phyloP scores from a whole-genome alignment of 495 filamentous ascomycete genomes.

The Hypoxylon rickii region DNA sequence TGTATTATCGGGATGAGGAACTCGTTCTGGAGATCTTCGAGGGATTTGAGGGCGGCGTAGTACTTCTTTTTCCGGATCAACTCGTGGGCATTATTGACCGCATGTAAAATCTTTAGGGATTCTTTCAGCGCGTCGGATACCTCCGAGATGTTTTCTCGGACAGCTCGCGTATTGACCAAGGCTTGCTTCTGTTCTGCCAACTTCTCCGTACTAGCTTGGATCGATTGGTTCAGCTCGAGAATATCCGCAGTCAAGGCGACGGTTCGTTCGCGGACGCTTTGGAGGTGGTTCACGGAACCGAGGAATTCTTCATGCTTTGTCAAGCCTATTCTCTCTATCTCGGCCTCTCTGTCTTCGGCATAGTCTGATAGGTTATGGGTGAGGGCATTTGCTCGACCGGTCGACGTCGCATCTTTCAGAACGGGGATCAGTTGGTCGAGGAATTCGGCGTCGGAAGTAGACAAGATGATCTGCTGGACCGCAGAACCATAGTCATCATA shows the following conservation, averaged over 20 bases:
- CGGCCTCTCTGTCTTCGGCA: slow-evolving; percentile 80
- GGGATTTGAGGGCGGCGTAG: slow-evolving; percentile 88
- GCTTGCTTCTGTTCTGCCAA: slow-evolving; percentile 93
- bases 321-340: slow-evolving; percentile 94
- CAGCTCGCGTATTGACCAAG: slow-evolving; percentile 84
- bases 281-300: slow-evolving; percentile 86
- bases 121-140: slow-evolving; percentile 86
- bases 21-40: slow-evolving; percentile 96
- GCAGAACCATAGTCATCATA: slow-evolving; percentile 61
- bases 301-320: slow-evolving; percentile 97
- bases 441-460: slow-evolving; percentile 89
- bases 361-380: slow-evolving; percentile 78
- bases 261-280: slow-evolving; percentile 86
- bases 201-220: slow-evolving; percentile 93
- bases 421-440: slow-evolving; percentile 93
- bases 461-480: slow-evolving; percentile 80
- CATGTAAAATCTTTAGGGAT: slow-evolving; percentile 86
- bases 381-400: slow-evolving; percentile 73
- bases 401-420: slow-evolving; percentile 82
- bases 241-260: slow-evolving; percentile 89
- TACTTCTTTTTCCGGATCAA: slow-evolving; percentile 89
- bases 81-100: slow-evolving; percentile 94
- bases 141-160: slow-evolving; percentile 96
- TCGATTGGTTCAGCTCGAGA: slow-evolving; percentile 86
- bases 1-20: slow-evolving; percentile 68